Base-by-base conservation (phyloP, 148 eudicot species). In the Camellia granthamiana region DNA sequence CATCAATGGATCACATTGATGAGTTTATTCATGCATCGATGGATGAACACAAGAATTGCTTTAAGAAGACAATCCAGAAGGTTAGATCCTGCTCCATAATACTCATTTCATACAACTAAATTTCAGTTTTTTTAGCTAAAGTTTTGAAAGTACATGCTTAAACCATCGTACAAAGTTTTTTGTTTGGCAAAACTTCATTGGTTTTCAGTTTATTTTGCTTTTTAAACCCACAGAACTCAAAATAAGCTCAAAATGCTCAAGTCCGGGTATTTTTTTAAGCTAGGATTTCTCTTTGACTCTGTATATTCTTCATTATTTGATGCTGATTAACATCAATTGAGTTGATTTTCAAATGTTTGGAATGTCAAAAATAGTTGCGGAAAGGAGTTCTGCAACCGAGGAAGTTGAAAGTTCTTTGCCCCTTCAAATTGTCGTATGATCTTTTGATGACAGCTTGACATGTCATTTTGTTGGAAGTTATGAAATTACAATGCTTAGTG, bases 1-100 rank as follows among this genome's bases (percentile, higher is more conserved):
- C 38, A 1, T 30, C 38, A 30, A 30, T 30, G 83, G 97, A 91
- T 71, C 98, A 93, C 81, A 95, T 95, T 64, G 91, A 93, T 76
- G 98, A 95, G 83, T 95, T 95, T 84, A 83, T 91, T 71, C 72
- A 90, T 83, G 94, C 97, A 81, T 95, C 98, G 42, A 88, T 89
- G 93, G 98, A 93, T 64, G 98, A 95, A 82, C 98, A 95, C 85
- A 92, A 88, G 82, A 89, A 89, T 54, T 95, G 98, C 86, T 91
- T 93, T 62, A 88, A 88, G 75, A 95, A 95, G 81, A 93, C 97
- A 21, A 86, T 93, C 67, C 84, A 87, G 74, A 95, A 95, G 96
- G 97, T 93, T 69, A 65, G 74, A 49, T 68, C 56, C 68, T 56
- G 0, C 54, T 13, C 54, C 67, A 58, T 60, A 44, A 30, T 30